phyloP scores from a whole-genome alignment of 768 basidiomycete species.

The Kwoniella sp. region DNA sequence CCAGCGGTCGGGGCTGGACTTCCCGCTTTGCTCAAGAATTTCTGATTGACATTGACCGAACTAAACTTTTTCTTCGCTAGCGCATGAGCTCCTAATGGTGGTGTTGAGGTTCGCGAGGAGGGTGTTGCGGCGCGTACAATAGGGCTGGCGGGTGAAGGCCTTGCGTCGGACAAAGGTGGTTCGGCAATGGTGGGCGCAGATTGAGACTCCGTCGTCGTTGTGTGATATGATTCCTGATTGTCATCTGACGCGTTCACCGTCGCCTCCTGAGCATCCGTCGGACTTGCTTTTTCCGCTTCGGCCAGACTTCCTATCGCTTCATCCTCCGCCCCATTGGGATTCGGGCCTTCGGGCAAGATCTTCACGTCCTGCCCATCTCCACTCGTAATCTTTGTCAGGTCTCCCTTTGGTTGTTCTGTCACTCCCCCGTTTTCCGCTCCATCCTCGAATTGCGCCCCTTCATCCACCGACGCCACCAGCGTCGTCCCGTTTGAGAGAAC shows the following conservation, averaged over 20 bases:
- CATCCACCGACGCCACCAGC: constrained; percentile 12
- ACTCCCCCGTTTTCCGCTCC: constrained; percentile 1
- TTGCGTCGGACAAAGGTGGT: constrained; percentile 9
- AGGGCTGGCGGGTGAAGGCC: constrained; percentile 16
- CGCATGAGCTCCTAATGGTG: constrained; percentile 33
- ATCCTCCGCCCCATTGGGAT: constrained; percentile 15
- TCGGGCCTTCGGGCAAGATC: neutral
- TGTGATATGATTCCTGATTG: neutral
- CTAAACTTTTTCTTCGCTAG: constrained; percentile 74
- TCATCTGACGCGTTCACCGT: neutral
- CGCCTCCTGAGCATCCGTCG: constrained; percentile 6
- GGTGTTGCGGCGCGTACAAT: constrained; percentile 32
- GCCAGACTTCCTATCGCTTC: constrained; percentile 5
- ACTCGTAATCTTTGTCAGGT: constrained; percentile 7
- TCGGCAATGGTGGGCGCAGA: constrained; percentile 11
- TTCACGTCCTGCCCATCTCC: neutral
- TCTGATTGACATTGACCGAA: constrained; percentile 91
- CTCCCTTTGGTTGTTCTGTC: constrained; percentile 14
- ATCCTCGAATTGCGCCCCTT: constrained; percentile 1
- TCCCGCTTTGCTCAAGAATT: constrained; percentile 88
- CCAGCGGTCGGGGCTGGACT: constrained; percentile 56
- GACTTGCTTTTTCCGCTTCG: neutral
- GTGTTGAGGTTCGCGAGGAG: constrained; percentile 45
- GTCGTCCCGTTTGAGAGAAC: constrained; percentile 9
- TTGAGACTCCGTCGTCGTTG: neutral